phyloP scores from a whole-genome alignment of 140 eudicot genomes.

The Anethum foeniculum region DNA sequence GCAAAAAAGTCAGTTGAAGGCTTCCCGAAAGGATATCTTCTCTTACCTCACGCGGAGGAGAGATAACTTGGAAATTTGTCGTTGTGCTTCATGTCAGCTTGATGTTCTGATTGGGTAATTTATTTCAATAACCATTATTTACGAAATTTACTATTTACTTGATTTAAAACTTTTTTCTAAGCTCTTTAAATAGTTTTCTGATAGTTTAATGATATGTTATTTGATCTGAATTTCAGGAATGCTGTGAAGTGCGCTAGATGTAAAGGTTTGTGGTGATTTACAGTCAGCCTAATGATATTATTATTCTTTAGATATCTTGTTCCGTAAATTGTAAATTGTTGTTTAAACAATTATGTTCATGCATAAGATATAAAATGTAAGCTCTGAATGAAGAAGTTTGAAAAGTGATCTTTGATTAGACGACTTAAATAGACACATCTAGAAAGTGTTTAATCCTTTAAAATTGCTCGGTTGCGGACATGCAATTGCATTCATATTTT shows the following conservation, averaged over 20 bases:
- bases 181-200: slow-evolving; percentile 6
- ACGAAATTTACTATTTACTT: background rate
- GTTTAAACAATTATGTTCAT: background rate
- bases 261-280: slow-evolving; percentile 44
- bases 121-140: background rate
- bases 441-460: background rate
- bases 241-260: slow-evolving; percentile 74
- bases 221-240: slow-evolving; percentile 39
- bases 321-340: no score
- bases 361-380: background rate
- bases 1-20: slow-evolving; percentile 45
- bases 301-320: background rate
- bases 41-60: slow-evolving; percentile 51
- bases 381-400: background rate
- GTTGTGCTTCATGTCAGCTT: slow-evolving; percentile 57
- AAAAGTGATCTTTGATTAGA: background rate
- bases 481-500: background rate
- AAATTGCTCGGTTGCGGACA: background rate
- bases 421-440: background rate
- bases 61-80: slow-evolving; percentile 38
- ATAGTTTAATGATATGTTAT: slow-evolving; percentile 13
- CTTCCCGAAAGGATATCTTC: slow-evolving; percentile 56
- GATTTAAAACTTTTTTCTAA: background rate
- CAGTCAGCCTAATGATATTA: background rate
- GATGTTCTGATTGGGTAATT: slow-evolving; percentile 58